Conservation (phyloP, 352 stramenopile genomes). For the Phytophthora ohioensis region DNA sequence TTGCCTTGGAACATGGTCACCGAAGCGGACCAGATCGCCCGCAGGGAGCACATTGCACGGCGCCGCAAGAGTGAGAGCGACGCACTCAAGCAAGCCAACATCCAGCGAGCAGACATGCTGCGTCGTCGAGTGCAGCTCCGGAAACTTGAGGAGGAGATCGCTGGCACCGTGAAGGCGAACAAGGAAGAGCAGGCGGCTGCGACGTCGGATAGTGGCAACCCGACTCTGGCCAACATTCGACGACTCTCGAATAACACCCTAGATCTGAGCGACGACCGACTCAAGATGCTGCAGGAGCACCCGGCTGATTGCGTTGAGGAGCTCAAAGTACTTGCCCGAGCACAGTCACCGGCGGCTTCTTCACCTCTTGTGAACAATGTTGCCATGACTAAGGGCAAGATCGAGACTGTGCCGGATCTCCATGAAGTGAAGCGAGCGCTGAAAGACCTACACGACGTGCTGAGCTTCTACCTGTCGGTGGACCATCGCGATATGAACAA, state of each 20-base stretch:
- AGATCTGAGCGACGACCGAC: constrained; percentile 52
- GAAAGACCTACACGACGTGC: constrained; percentile 71
- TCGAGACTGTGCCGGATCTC: constrained; percentile 18
- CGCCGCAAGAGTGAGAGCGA: constrained; percentile 80
- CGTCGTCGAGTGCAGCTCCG: constrained; percentile 67
- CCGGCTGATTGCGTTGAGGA: constrained; percentile 69
- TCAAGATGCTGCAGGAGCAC: constrained; percentile 67
- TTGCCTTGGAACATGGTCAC: constrained; percentile 24
- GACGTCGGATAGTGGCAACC: constrained; percentile 13
- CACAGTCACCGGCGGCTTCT: constrained; percentile 26
- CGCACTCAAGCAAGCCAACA: constrained; percentile 57
- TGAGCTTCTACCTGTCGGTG: constrained; percentile 74
- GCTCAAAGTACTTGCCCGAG: constrained; percentile 53
- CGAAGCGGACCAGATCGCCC: constrained; percentile 22
- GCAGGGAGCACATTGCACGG: constrained; percentile 44
- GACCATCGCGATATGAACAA: constrained; percentile 83
- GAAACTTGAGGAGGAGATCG: constrained; percentile 80
- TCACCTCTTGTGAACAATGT: constrained; percentile 13
- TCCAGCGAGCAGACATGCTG: constrained; percentile 70
- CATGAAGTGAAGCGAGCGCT: constrained; percentile 62
- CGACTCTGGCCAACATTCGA: constrained; percentile 13
- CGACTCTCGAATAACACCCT: constrained; percentile 42
- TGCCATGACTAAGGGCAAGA: constrained; percentile 21
- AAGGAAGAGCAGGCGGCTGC: constrained; percentile 39
- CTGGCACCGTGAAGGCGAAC: constrained; percentile 72